phyloP scores from a whole-genome alignment of 176 grass and related monocot genomes.

The Bonia amplexicaulis region DNA sequence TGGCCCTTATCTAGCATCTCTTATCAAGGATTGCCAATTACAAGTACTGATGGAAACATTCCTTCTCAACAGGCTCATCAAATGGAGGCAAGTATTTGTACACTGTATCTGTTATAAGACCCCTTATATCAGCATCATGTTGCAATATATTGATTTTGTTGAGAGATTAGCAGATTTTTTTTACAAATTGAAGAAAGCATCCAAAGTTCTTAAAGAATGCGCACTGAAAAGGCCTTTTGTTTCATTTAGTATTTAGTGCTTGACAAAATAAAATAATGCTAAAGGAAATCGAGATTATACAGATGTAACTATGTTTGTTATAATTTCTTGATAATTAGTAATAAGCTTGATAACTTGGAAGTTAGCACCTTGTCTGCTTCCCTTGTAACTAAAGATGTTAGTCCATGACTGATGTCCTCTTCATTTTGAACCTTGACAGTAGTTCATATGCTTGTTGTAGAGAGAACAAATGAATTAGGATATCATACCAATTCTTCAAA shows the following conservation, averaged over 20 bases:
- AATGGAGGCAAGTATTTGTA: conserved; percentile 49
- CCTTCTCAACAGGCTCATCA: conserved; percentile 32
- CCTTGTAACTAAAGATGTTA: conserved; percentile 1
- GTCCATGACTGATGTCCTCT: neutral
- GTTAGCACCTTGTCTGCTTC: neutral
- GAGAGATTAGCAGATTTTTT: neutral
- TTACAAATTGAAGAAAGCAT: neutral
- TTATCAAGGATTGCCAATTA: conserved; percentile 50
- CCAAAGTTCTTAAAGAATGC: neutral
- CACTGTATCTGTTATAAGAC: neutral
- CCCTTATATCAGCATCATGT: neutral
- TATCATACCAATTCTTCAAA: neutral
- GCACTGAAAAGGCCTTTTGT: neutral
- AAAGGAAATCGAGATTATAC: neutral
- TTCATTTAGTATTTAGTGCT: neutral
- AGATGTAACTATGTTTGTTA: neutral
- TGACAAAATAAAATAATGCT: neutral
- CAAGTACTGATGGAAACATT: conserved; percentile 39
- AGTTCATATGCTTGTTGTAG: neutral
- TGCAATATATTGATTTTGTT: neutral
- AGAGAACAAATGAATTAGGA: neutral
- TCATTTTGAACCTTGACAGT: neutral
- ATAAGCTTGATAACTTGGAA: neutral
- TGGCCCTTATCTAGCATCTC: conserved; percentile 44
- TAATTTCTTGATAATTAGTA: neutral